phyloP scores from a whole-genome alignment of 495 filamentous ascomycete species.

The Penicillium bialowiezense region DNA sequence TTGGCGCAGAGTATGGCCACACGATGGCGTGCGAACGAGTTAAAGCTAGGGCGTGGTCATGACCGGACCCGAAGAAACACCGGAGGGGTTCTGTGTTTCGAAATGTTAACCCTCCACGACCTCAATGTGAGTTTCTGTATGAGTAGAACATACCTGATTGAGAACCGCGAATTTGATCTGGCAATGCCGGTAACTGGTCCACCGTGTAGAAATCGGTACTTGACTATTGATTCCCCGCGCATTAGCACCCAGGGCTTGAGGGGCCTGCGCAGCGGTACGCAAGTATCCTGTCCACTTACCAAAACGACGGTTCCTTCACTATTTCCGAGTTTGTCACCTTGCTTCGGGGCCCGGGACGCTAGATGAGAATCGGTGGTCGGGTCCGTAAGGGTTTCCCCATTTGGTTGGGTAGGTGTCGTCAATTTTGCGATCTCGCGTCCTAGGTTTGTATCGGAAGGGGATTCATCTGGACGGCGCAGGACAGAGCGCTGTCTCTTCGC shows the following conservation, averaged over 20 bases:
- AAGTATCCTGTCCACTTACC: constrained; percentile 43
- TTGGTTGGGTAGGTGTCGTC: constrained; percentile 2
- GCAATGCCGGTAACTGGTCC: constrained; percentile 76
- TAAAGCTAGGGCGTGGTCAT: constrained; percentile 72
- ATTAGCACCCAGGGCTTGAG: constrained; percentile 16
- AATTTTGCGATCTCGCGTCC: constrained; percentile 19
- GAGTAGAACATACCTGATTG: constrained; percentile 48
- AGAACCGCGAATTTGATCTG: constrained; percentile 65
- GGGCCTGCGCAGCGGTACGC: background rate
- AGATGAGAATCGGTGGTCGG: constrained; percentile 40
- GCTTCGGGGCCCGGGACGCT: constrained; percentile 60
- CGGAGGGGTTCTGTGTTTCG: constrained; percentile 26
- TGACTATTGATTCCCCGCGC: constrained; percentile 51
- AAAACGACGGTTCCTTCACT: constrained; percentile 60
- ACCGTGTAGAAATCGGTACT: constrained; percentile 85
- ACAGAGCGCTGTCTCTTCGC: constrained; percentile 70
- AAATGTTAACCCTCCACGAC: constrained; percentile 15
- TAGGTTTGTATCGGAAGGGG: constrained; percentile 22
- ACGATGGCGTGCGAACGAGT: constrained; percentile 77
- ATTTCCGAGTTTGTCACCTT: constrained; percentile 42
- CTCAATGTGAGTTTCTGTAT: constrained; percentile 10
- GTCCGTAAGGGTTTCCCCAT: constrained; percentile 12
- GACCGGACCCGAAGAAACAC: constrained; percentile 62
- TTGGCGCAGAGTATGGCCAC: constrained; percentile 70
- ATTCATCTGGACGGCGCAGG: constrained; percentile 52